Evolutionary conservation across 768 basidiomycete species (phyloP).

Genomic region (Suillus subluteus): DNA sequence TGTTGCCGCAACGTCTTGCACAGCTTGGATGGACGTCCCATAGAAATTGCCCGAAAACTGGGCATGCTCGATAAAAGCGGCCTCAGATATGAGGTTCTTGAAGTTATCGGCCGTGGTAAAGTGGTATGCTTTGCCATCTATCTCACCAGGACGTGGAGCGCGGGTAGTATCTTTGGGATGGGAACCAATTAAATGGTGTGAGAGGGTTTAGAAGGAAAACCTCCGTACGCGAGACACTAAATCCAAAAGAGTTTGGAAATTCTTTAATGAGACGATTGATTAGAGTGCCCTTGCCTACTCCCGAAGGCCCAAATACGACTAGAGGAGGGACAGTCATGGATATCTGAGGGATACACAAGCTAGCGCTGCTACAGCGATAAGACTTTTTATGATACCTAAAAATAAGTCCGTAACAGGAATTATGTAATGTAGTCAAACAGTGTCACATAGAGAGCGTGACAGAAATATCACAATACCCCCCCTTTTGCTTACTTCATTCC

Average conservation of each 20-base stretch:
- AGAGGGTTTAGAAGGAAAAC: conserved; percentile 18
- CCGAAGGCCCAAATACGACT: conserved; percentile 89
- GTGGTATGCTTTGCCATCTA: conserved; percentile 83
- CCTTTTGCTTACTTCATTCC: not conserved
- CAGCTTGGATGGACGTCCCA: conserved; percentile 85
- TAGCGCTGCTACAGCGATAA: no score
- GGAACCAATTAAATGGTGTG: conserved; percentile 1
- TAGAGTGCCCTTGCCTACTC: conserved; percentile 93
- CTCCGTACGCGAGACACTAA: conserved; percentile 86
- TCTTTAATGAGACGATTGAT: conserved; percentile 80
- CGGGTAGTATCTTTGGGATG: conserved; percentile 83
- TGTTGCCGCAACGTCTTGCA: conserved; percentile 63
- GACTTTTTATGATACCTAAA: not conserved
- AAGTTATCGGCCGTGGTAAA: conserved; percentile 80
- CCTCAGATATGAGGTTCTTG: conserved; percentile 62
- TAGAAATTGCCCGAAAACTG: conserved; percentile 93
- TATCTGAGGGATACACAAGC: not conserved
- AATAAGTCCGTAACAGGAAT: not conserved
- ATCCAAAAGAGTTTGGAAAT: conserved; percentile 85
- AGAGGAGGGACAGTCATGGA: conserved; percentile 51
- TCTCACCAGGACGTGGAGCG: conserved; percentile 78
- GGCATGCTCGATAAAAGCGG: conserved; percentile 92
- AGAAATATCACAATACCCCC: not conserved
- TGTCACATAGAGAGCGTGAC: conserved; percentile 4
- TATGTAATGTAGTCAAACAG: not conserved